These are phyloP conservation scores for Scleroderma bovista DNA, from an alignment of 768 basidiomycete species.

Conservation along the genomic window DNA sequence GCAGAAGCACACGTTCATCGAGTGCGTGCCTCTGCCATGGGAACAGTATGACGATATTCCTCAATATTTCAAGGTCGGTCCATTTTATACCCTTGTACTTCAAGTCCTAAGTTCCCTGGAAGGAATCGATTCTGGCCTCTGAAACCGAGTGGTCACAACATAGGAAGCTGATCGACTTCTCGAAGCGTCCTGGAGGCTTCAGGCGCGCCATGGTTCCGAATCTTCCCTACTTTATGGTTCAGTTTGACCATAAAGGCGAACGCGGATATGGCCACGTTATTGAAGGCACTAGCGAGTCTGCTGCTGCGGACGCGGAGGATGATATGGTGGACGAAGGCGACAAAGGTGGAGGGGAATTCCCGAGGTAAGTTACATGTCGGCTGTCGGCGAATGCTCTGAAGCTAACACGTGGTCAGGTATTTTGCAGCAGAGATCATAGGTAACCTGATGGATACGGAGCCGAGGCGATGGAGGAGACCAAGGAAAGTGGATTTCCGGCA, in stretches of 20 bases:
- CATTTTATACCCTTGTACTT: not conserved
- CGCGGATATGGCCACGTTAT: conserved; percentile 98
- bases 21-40: conserved; percentile 91
- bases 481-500: conserved; percentile 62
- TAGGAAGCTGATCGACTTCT: conserved; percentile 94
- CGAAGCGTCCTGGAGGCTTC: conserved; percentile 86
- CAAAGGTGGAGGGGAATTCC: conserved; percentile 89
- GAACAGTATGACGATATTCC: conserved; percentile 82
- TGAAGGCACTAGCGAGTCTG: conserved; percentile 74
- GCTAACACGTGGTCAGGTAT: conserved; percentile 49
- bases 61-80: conserved; percentile 81
- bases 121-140: conserved; percentile 92
- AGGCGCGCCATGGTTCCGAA: conserved; percentile 93
- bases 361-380: conserved; percentile 47
- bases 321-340: conserved; percentile 77
- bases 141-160: conserved; percentile 99
- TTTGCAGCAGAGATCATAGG: conserved; percentile 96
- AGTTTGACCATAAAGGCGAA: conserved; percentile 97
- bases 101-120: not conserved
- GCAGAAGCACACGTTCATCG: conserved; percentile 91
- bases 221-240: conserved; percentile 97
- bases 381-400: not conserved
- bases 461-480: conserved; percentile 81
- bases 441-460: conserved; percentile 81
- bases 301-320: conserved; percentile 55